These are phyloP conservation scores for Lablab purpureus DNA, from an alignment of 306 rosid genomes.

Conservation along the genomic window DNA sequence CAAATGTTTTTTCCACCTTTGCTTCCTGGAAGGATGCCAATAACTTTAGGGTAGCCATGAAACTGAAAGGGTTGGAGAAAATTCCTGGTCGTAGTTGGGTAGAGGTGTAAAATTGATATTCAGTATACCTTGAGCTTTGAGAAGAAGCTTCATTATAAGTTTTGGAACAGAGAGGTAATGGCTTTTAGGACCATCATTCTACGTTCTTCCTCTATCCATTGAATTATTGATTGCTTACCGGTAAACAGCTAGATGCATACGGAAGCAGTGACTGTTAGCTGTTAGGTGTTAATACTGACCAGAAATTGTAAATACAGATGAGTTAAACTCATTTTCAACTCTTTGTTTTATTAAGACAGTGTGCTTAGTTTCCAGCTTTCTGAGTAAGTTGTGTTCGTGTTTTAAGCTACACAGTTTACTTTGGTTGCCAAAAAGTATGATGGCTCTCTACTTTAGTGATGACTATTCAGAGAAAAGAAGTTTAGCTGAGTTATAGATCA, in stretches of 20 bases:
- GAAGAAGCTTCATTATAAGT: not conserved
- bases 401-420: constrained; percentile 13
- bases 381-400: constrained; percentile 1
- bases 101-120: constrained; percentile 50
- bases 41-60: constrained; percentile 66
- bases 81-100: constrained; percentile 75
- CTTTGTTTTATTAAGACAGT: not conserved
- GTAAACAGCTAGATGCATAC: not conserved
- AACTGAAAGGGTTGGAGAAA: constrained; percentile 62
- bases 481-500: constrained; percentile 17
- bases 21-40: constrained; percentile 63
- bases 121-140: not conserved
- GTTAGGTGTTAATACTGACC: constrained; percentile 27
- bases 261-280: constrained; percentile 5
- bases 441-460: not conserved
- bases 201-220: not conserved
- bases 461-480: not conserved
- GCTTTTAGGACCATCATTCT: not conserved
- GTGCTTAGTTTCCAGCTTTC: not conserved
- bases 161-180: constrained; percentile 11
- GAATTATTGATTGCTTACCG: not conserved
- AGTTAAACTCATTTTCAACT: constrained; percentile 1
- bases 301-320: constrained; percentile 35
- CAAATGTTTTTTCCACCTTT: constrained; percentile 57
- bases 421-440: not conserved